Base-by-base conservation (phyloP, 1,139 yeast species). In the Saccharomyces uvarum region DNA sequence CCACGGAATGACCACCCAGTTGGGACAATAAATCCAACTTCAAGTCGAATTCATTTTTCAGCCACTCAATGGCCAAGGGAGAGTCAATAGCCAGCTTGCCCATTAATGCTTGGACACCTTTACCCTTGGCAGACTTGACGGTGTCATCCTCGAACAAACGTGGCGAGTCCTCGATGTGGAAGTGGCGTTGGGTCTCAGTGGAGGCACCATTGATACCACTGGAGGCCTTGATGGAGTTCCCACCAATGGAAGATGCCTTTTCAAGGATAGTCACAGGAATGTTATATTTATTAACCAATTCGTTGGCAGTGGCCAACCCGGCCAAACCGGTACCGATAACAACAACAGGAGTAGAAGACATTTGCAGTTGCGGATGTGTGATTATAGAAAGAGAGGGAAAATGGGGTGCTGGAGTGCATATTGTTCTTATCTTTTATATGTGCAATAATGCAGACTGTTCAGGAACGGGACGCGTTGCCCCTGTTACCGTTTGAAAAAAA, bases 271-370 rank as follows among this genome's bases (percentile, higher is more conserved):
- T 69, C 14, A 85, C 81, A 72, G 64, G 86, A 74, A 52, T 83
- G 80, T 67, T 64, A 53, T 65, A 57, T 51, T 82, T 74, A 55
- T 77, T 73, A 54, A 83, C 76, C 16, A 85, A 77, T 62, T 83
- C 85, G 65, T 83, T 87, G 0, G 89, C 86, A 2, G 91, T 84
- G n/a, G 87, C 77, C 31, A 87, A 73, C 1, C 95, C 95, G 2
- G 95, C 89, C 50, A 87, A 74, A 0, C 95, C 95, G 2, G 91
- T 86, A 1, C 95, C 95, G 29, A 87, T 86, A 33, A 87, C 76
- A 19, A 87, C 80, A 14, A 86, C 74, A 4, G 75, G 74, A n/a
- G 49, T 38, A 9, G 16, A 9, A 26, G 27, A 26, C 16, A 33
- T 16, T 24, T 49, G 9, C 7, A 6, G 9, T 29, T 16, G 26